These are phyloP conservation scores for Aspergillus aculeatinus DNA, from an alignment of 2,329 filamentous ascomycete species.

Conservation along the genomic window DNA sequence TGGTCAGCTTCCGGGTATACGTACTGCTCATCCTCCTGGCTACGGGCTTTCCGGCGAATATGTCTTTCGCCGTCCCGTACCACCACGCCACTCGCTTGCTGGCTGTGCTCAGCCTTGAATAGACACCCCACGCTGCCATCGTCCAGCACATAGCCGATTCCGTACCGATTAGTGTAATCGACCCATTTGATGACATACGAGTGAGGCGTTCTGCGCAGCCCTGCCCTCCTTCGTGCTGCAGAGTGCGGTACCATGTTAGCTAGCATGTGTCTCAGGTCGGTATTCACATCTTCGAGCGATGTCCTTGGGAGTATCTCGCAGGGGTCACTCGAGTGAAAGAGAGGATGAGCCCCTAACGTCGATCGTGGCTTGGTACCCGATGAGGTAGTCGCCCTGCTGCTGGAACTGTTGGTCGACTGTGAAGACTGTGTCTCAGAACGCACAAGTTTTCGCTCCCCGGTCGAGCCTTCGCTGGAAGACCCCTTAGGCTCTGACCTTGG, in stretches of 20 bases:
- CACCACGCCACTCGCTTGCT: slow-evolving; percentile 47
- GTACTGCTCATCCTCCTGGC: slow-evolving; percentile 28
- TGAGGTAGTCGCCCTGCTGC: slow-evolving; percentile 28
- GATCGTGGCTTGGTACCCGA: slow-evolving; percentile 33
- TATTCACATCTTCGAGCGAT: slow-evolving; percentile 41
- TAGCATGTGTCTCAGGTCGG: slow-evolving; percentile 40
- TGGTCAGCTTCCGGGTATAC: slow-evolving; percentile 45
- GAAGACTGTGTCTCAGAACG: slow-evolving; percentile 17
- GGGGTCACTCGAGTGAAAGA: slow-evolving; percentile 40
- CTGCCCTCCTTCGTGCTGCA: slow-evolving; percentile 32
- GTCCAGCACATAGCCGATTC: slow-evolving; percentile 52
- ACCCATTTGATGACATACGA: slow-evolving; percentile 55
- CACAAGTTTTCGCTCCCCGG: slow-evolving; percentile 6
- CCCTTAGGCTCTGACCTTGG: slow-evolving; percentile 1
- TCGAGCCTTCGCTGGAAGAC: background rate
- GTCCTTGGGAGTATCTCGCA: slow-evolving; percentile 40
- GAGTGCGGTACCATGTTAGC: slow-evolving; percentile 36
- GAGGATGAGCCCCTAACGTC: slow-evolving; percentile 35
- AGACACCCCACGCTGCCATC: slow-evolving; percentile 53
- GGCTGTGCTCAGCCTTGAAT: slow-evolving; percentile 48
- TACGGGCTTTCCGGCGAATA: slow-evolving; percentile 46
- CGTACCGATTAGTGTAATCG: slow-evolving; percentile 53
- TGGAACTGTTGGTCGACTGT: slow-evolving; percentile 23
- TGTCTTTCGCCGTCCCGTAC: slow-evolving; percentile 48
- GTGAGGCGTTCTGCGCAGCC: slow-evolving; percentile 35